Conservation (phyloP, 2,329 filamentous ascomycete species). For the Daldinia eschscholtzii region DNA sequence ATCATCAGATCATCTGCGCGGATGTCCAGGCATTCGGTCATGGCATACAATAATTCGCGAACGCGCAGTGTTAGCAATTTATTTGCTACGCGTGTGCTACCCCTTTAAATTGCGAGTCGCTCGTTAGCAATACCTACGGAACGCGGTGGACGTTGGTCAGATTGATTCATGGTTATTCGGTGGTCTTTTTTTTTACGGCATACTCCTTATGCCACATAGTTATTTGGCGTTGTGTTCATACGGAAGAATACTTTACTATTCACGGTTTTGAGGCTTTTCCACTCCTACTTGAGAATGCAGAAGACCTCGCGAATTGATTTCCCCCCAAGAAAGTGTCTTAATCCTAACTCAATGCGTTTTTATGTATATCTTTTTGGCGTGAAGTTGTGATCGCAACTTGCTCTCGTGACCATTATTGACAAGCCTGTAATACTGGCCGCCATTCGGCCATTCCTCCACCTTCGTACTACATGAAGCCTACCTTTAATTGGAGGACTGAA, state of each 20-base stretch:
- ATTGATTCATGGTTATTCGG: conserved; percentile 37
- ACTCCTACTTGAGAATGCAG: conserved; percentile 47
- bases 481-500: conserved; percentile 6
- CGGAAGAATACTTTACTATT: conserved; percentile 36
- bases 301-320: conserved; percentile 36
- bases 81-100: conserved; percentile 37
- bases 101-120: conserved; percentile 37
- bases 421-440: not conserved
- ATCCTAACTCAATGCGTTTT: conserved; percentile 9
- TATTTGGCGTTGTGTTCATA: conserved; percentile 33
- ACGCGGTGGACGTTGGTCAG: conserved; percentile 36
- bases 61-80: conserved; percentile 37
- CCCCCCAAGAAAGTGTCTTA: conserved; percentile 16
- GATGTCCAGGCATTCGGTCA: conserved; percentile 41
- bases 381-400: conserved; percentile 4
- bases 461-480: conserved; percentile 2
- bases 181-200: conserved; percentile 27
- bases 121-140: conserved; percentile 41
- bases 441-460: conserved; percentile 8
- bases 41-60: conserved; percentile 28
- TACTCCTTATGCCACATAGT: conserved; percentile 35
- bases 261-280: conserved; percentile 34
- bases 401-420: conserved; percentile 11
- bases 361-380: conserved; percentile 6
- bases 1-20: conserved; percentile 24